Percentiles rank a stretch among this genome's conserved stretches.
phyloP scores from a whole-genome alignment of 139 green algal species.

The Closterium sp. region DNA sequence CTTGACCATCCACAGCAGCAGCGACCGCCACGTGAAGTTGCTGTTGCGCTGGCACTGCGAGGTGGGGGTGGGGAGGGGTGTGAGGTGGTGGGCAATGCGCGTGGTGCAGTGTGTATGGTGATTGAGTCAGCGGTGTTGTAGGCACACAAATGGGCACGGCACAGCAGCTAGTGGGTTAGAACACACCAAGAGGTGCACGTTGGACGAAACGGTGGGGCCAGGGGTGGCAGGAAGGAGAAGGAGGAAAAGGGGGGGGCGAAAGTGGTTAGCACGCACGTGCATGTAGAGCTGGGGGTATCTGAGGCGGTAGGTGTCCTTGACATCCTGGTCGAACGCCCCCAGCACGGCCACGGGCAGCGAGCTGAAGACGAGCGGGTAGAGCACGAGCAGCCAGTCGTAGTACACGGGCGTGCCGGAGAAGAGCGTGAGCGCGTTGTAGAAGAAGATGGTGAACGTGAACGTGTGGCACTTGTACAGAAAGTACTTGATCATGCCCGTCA shows the following conservation, averaged over 20 bases:
- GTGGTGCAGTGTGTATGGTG: neutral
- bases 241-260: neutral
- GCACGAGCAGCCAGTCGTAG: slow-evolving; percentile 52
- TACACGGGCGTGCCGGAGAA: slow-evolving; percentile 46
- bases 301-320: slow-evolving; percentile 9
- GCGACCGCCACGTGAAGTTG: neutral
- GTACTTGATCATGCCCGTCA: slow-evolving; percentile 62
- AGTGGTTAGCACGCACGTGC: neutral
- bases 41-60: too few species aligned
- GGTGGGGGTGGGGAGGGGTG: too few species aligned
- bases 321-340: slow-evolving; percentile 60
- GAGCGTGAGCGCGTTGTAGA: slow-evolving; percentile 46
- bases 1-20: neutral
- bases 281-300: slow-evolving; percentile 21
- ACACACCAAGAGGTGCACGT: neutral
- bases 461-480: slow-evolving; percentile 64
- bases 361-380: slow-evolving; percentile 69
- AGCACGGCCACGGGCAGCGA: slow-evolving; percentile 58
- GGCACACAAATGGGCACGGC: too few species aligned
- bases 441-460: slow-evolving; percentile 76
- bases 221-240: neutral
- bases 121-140: neutral
- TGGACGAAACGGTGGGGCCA: neutral
- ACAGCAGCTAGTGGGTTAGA: neutral
- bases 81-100: neutral